Conservation (phyloP, 371 early-diverging fungal genomes). For the Mucor saturninus region DNA sequence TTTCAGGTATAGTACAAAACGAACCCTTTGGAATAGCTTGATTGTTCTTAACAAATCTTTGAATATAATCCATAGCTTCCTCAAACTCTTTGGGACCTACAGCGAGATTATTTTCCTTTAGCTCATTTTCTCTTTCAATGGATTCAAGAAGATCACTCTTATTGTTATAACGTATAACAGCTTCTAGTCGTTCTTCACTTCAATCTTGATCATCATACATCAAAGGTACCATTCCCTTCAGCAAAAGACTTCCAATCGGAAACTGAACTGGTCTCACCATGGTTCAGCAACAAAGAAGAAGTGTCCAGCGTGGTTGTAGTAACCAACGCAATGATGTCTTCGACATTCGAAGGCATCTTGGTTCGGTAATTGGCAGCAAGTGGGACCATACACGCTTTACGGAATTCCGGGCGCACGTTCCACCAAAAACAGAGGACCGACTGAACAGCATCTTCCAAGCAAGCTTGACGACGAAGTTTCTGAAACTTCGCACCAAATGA, state of each 20-base stretch:
- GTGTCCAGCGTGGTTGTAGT: background rate
- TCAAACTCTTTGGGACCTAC: background rate
- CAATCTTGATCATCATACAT: background rate
- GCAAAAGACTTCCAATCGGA: background rate
- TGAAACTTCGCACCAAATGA: background rate
- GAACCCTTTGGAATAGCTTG: conserved; percentile 3
- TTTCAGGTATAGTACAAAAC: conserved; percentile 7
- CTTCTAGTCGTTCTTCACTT: background rate
- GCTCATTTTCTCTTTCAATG: background rate
- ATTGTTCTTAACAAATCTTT: background rate
- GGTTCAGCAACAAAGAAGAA: background rate
- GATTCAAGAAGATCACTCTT: conserved; percentile 6
- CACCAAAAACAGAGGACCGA: background rate
- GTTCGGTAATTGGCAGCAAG: background rate
- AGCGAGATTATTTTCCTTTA: background rate
- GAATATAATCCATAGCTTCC: conserved; percentile 3
- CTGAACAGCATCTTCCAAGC: background rate
- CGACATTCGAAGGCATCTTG: background rate
- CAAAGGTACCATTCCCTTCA: conserved; percentile 7
- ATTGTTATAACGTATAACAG: conserved; percentile 1
- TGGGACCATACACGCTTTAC: background rate
- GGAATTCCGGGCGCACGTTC: background rate
- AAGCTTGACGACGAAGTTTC: conserved; percentile 1
- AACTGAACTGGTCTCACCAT: background rate
- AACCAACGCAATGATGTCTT: background rate